A percentile compares a stretch with the other conserved stretches of the same genome.
Conservation (phyloP, 2,329 filamentous ascomycete species). For the Aspergillus pseudoviridinutans region DNA sequence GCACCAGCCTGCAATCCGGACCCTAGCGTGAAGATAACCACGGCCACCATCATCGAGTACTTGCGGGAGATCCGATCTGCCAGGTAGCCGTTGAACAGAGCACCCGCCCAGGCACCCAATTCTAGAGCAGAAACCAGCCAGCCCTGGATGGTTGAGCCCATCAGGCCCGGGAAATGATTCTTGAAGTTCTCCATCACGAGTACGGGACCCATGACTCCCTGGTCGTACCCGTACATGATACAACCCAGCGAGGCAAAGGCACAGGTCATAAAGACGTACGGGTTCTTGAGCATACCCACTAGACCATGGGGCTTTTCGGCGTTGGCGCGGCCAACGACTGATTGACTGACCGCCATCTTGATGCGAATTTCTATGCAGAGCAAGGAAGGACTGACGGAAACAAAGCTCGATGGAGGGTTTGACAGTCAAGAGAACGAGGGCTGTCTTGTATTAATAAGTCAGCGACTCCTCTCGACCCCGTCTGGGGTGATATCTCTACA, state of each 20-base stretch:
- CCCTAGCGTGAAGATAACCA: conserved; percentile 32
- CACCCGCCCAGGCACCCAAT: conserved; percentile 33
- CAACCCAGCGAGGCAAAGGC: conserved; percentile 33
- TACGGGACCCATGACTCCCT: conserved; percentile 33
- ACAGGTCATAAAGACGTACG: conserved; percentile 39
- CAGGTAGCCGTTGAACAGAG: conserved; percentile 27
- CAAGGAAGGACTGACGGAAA: too few relatives aligned
- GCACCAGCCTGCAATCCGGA: conserved; percentile 25
- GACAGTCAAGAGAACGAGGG: too few relatives aligned
- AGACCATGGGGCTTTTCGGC: conserved; percentile 38
- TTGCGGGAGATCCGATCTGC: conserved; percentile 29
- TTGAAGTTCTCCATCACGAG: conserved; percentile 37
- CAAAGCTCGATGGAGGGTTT: too few relatives aligned
- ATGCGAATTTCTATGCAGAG: too few relatives aligned
- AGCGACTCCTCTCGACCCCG: too few relatives aligned
- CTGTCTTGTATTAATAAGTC: too few relatives aligned
- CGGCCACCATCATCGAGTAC: conserved; percentile 32
- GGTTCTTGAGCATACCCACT: conserved; percentile 38
- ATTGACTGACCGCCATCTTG: conserved; percentile 31
- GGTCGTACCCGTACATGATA: conserved; percentile 34
- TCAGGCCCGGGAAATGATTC: conserved; percentile 31
- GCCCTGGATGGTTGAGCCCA: conserved; percentile 28
- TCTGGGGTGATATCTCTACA: too few relatives aligned
- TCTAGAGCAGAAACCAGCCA: conserved; percentile 33
- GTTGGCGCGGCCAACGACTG: conserved; percentile 36